These are phyloP conservation scores for Nakazawaea molendinolei DNA, from an alignment of 805 yeast genomes.

Conservation along the genomic window DNA sequence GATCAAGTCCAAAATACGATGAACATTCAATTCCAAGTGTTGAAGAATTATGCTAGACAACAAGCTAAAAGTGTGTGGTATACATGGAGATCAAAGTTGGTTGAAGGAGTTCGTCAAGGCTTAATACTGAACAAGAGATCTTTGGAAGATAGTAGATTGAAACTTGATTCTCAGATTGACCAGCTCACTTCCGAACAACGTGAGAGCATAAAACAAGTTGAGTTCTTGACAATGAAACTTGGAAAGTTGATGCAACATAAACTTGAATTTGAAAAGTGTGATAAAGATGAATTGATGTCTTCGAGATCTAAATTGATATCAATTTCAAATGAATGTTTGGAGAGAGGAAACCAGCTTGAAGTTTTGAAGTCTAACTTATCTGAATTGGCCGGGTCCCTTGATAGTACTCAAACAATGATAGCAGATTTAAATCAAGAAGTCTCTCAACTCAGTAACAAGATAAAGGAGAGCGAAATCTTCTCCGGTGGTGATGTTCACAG, in stretches of 20 bases:
- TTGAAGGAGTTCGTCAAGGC: conserved; percentile 35
- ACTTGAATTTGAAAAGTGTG: conserved; percentile 15
- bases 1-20: conserved; percentile 32
- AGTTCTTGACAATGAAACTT: conserved; percentile 9
- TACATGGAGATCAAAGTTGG: conserved; percentile 51
- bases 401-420: background rate
- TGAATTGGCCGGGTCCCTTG: conserved; percentile 2
- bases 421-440: conserved; percentile 3
- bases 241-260: conserved; percentile 13
- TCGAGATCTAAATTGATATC: conserved; percentile 13
- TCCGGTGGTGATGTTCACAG: conserved; percentile 10
- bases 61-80: conserved; percentile 55
- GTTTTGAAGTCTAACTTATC: conserved; percentile 10
- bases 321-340: conserved; percentile 3
- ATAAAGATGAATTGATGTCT: conserved; percentile 12
- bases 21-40: conserved; percentile 40
- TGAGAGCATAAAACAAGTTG: conserved; percentile 12
- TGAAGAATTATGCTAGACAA: conserved; percentile 44
- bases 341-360: conserved; percentile 6
- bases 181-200: conserved; percentile 13
- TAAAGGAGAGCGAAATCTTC: conserved; percentile 12
- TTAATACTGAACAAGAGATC: conserved; percentile 18
- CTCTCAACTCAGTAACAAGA: conserved; percentile 2
- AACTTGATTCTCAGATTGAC: conserved; percentile 16
- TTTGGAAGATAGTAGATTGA: conserved; percentile 16